Percentiles rank a stretch among this genome's conserved stretches.
Evolutionary conservation across 805 yeast species (phyloP).

Genomic region (Metahyphopichia silvanorum): DNA sequence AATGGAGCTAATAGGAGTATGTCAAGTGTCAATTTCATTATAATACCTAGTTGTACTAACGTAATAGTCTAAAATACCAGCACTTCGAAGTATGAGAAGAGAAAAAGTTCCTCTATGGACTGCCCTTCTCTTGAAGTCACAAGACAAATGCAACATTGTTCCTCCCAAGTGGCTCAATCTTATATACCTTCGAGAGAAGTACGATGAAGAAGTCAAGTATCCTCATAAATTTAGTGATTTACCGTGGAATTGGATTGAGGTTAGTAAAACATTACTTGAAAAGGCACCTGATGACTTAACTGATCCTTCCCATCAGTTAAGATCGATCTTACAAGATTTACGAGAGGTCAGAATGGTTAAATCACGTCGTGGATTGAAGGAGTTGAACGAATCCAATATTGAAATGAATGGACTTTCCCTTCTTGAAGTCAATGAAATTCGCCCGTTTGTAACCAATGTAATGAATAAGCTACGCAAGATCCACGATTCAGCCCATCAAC

Average conservation of each 20-base stretch:
- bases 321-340: constrained; percentile 75
- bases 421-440: constrained; percentile 81
- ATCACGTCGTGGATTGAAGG: constrained; percentile 72
- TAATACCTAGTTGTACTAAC: constrained; percentile 7
- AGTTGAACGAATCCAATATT: constrained; percentile 78
- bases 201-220: constrained; percentile 63
- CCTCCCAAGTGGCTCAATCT: constrained; percentile 82
- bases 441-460: constrained; percentile 76
- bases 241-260: constrained; percentile 89
- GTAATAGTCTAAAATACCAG: constrained; percentile 48
- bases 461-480: constrained; percentile 75
- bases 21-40: constrained; percentile 14
- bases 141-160: constrained; percentile 79
- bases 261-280: constrained; percentile 64
- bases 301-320: constrained; percentile 67
- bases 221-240: constrained; percentile 61
- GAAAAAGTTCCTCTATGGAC: constrained; percentile 81
- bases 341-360: constrained; percentile 81
- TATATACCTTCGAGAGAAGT: constrained; percentile 48
- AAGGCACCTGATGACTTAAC: constrained; percentile 75
- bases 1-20: constrained; percentile 61
- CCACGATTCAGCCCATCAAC: constrained; percentile 29
- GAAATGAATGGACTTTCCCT: constrained; percentile 78
- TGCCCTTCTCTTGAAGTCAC: constrained; percentile 78
- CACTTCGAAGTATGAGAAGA: constrained; percentile 63